A percentile compares a stretch with the other conserved stretches of the same genome.
Evolutionary conservation across 1,284 basidiomycete species (phyloP).

Genomic region (Cutaneotrichosporon sp.): DNA sequence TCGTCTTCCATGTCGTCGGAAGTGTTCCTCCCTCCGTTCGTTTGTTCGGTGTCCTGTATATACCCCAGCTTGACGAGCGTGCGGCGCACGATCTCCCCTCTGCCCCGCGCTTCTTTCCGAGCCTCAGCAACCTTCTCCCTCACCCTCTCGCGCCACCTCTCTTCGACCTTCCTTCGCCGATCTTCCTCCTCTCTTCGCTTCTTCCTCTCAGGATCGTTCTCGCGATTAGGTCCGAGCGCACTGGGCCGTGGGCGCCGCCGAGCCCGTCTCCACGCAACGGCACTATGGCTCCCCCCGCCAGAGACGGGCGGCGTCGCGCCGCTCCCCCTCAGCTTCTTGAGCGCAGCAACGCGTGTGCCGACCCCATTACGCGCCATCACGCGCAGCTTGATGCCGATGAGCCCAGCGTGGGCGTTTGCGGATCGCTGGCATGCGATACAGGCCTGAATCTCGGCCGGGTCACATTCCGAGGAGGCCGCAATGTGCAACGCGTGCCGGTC

Average conservation of each 20-base stretch:
- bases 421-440: background rate
- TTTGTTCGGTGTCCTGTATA: background rate
- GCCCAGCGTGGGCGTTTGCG: background rate
- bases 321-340: background rate
- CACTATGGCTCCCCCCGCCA: background rate
- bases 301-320: background rate
- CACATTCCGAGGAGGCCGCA: background rate
- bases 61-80: background rate
- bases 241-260: conserved; percentile 2
- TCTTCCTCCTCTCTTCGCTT: background rate
- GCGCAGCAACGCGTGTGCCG: background rate
- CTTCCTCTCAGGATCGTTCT: background rate
- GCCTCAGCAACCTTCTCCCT: too few relatives aligned
- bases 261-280: background rate
- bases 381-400: background rate
- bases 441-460: background rate
- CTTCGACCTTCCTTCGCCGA: background rate
- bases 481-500: conserved; percentile 8
- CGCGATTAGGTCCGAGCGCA: background rate
- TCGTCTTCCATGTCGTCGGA: too few relatives aligned
- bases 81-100: background rate
- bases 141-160: background rate
- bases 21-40: background rate
- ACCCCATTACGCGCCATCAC: background rate
- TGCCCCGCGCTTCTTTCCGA: background rate